Evolutionary conservation across 1,284 basidiomycete genomes (phyloP), one percentile per base, ranked within the genome.

Genomic region (Austroboletus sp.): DNA sequence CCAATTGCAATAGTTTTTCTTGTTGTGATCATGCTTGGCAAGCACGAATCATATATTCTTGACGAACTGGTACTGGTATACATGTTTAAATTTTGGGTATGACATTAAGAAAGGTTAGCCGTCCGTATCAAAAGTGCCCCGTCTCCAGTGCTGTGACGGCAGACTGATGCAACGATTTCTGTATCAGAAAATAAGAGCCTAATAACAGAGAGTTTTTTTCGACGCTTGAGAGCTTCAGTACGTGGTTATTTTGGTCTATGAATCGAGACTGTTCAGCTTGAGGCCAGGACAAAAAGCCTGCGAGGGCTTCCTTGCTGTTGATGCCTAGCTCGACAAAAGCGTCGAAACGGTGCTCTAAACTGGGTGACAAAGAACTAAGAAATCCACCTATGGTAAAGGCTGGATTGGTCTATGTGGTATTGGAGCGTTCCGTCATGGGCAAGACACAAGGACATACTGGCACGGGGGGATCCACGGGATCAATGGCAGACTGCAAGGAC

Each of bases 241-340:
- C 29, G 9, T 0, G 39, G 15, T 40, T 42, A 4, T 26, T 35
- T 13, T 54, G 51, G 11, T 51, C 43, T 16, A 64, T 26, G 38
- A 61, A 60, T 15, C 50, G 40, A 3, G 40, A 19, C 27, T 54
- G 60, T 2, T 31, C 21, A 6, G 8, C 35, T 25, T 47, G 46
- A 5, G 56, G 50, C 58, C 63, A 62, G n/a, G 43, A 49, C 12
- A 59, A 21, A 43, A 62, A 53, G 13, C 46, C 51, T 11, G 37
- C 36, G 27, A 62, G 47, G 6, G 51, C 57, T 32, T 40, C 34
- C 46, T 42, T 30, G 30, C 61, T 54, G 35, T 55, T 53, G 39
- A 66, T 40, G 19, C 60, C 63, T 30, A 64, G 29, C 39, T 38
- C 17, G 5, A 40, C 29, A 31, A 66, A 66, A 6, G 45, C 49